Conservation (phyloP, 148 eudicot genomes). For the Chenopodium quinoa region DNA sequence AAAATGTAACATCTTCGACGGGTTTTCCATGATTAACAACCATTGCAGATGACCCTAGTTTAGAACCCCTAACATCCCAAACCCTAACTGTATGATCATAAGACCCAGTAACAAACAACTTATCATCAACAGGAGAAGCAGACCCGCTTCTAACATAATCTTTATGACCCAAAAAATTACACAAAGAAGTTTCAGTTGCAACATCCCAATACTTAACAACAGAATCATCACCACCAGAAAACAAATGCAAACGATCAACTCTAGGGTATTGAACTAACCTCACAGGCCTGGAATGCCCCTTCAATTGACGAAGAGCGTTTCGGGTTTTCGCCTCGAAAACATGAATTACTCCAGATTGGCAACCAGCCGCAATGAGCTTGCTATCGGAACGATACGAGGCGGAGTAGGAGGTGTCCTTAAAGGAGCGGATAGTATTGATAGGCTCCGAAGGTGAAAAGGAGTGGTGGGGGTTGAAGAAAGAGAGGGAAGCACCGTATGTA, state of each 20-base stretch:
- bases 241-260: slow-evolving; percentile 56
- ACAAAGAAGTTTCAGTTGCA: slow-evolving; percentile 37
- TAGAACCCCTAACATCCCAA: slow-evolving; percentile 78
- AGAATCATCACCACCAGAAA: slow-evolving; percentile 70
- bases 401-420: slow-evolving; percentile 58
- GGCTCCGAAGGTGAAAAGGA: slow-evolving; percentile 36
- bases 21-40: slow-evolving; percentile 75
- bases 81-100: slow-evolving; percentile 80
- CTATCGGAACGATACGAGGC: slow-evolving; percentile 77
- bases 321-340: slow-evolving; percentile 65
- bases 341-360: slow-evolving; percentile 45
- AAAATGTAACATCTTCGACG: slow-evolving; percentile 67
- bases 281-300: slow-evolving; percentile 58
- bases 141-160: slow-evolving; percentile 80
- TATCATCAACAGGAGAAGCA: slow-evolving; percentile 62
- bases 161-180: slow-evolving; percentile 59
- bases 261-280: slow-evolving; percentile 58
- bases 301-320: slow-evolving; percentile 44
- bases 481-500: slow-evolving; percentile 57
- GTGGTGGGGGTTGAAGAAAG: slow-evolving; percentile 47
- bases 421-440: slow-evolving; percentile 43
- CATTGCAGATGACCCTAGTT: slow-evolving; percentile 38
- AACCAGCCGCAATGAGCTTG: slow-evolving; percentile 61
- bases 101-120: slow-evolving; percentile 70
- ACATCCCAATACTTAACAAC: slow-evolving; percentile 89